phyloP scores from a whole-genome alignment of 192 early-diverging fungal species.

The Mycoemilia scoparia region DNA sequence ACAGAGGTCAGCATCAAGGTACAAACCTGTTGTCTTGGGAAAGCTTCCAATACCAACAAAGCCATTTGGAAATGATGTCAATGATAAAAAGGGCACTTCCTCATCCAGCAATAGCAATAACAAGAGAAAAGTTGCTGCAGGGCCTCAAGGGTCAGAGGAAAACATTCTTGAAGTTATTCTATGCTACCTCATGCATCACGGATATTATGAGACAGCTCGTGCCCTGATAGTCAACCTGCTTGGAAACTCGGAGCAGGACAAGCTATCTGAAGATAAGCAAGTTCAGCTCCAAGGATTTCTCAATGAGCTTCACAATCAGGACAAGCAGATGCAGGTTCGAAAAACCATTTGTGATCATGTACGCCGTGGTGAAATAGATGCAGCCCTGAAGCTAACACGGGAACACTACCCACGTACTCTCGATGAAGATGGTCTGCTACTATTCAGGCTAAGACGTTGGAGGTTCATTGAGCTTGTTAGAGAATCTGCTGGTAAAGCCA shows the following conservation, averaged over 20 bases:
- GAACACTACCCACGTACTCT: constrained; percentile 50
- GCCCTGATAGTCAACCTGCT: constrained; percentile 34
- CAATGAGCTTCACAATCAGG: constrained; percentile 12
- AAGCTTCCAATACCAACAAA: background rate
- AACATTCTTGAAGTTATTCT: constrained; percentile 49
- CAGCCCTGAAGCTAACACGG: constrained; percentile 47
- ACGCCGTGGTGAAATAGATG: constrained; percentile 52
- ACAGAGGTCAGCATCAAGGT: no score
- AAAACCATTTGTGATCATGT: constrained; percentile 37
- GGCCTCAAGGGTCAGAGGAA: no score
- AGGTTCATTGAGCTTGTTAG: constrained; percentile 78
- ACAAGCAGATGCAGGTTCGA: constrained; percentile 10
- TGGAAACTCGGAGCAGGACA: constrained; percentile 5
- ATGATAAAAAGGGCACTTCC: no score
- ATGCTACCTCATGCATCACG: constrained; percentile 67
- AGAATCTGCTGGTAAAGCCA: constrained; percentile 11
- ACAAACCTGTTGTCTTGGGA: background rate
- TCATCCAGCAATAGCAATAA: no score
- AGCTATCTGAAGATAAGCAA: background rate
- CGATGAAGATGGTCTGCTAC: constrained; percentile 35
- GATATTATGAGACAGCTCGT: constrained; percentile 58
- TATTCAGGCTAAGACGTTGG: constrained; percentile 63
- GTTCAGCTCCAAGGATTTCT: constrained; percentile 8
- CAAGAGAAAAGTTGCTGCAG: no score
- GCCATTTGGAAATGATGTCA: background rate